Evolutionary conservation across 2,329 filamentous ascomycete genomes (phyloP).

Genomic region (Thermothelomyces thermophilus): DNA sequence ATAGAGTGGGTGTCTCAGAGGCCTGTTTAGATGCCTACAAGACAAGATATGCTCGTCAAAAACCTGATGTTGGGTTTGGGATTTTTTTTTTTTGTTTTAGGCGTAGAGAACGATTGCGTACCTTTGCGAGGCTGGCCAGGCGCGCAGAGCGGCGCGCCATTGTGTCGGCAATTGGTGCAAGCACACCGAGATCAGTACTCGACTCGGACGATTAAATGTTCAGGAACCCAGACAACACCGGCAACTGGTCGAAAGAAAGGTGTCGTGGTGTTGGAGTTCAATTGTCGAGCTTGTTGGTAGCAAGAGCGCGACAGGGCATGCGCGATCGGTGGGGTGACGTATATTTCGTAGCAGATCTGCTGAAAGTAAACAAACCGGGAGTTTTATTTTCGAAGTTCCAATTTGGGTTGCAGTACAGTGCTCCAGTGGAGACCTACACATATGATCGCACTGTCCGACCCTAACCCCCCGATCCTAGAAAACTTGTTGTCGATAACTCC

Average conservation of each 20-base stretch:
- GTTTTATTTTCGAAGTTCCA: not conserved
- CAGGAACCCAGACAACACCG: not conserved
- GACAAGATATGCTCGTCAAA: slow-evolving; percentile 3
- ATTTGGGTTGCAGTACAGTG: slow-evolving; percentile 2
- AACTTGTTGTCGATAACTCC: no score
- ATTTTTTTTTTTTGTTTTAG: not conserved
- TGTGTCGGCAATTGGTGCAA: slow-evolving; percentile 10
- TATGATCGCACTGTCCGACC: no score
- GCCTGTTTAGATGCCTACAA: slow-evolving; percentile 22
- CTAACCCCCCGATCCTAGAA: no score
- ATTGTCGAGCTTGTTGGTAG: slow-evolving; percentile 12
- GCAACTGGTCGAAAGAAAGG: not conserved
- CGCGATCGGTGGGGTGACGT: slow-evolving; percentile 17
- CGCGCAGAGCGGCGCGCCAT: slow-evolving; percentile 40
- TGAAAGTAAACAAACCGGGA: slow-evolving; percentile 23
- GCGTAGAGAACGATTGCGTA: slow-evolving; percentile 21
- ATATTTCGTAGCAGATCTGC: slow-evolving; percentile 20
- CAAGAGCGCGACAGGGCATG: slow-evolving; percentile 1
- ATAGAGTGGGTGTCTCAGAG: slow-evolving; percentile 28
- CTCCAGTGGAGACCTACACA: not conserved
- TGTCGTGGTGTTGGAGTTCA: slow-evolving; percentile 11
- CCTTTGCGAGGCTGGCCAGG: slow-evolving; percentile 36
- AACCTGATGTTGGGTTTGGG: not conserved
- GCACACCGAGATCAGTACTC: not conserved
- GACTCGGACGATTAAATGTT: not conserved